Percentiles rank a stretch among this genome's conserved stretches.
These are phyloP conservation scores for Metroxylon sagu DNA, from an alignment of 176 grass and related monocot species.

Conservation along the genomic window DNA sequence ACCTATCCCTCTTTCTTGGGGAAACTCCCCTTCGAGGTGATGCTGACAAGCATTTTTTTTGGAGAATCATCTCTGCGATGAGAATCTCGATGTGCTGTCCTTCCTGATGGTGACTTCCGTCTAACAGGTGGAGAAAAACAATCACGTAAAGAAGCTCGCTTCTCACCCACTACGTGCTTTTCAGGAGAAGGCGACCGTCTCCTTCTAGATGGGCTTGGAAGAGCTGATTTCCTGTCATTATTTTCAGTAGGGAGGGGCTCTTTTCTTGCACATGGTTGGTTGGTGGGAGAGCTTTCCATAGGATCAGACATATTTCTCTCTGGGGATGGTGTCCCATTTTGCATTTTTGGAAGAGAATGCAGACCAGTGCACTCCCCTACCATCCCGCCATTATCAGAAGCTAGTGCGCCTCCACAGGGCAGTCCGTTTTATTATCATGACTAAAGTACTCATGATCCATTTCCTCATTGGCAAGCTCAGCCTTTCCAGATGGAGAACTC, in stretches of 20 bases:
- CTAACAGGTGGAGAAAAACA: constrained; percentile 38
- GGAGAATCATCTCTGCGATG: constrained; percentile 19
- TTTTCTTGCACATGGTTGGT: constrained; percentile 22
- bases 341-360: not conserved
- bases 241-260: constrained; percentile 19
- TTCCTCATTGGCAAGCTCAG: constrained; percentile 31
- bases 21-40: constrained; percentile 33
- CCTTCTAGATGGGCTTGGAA: constrained; percentile 31
- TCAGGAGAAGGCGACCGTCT: constrained; percentile 32
- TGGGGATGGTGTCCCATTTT: too few species aligned
- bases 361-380: constrained; percentile 18
- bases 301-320: too few species aligned
- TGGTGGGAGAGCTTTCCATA: constrained; percentile 4
- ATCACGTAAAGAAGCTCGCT: constrained; percentile 42
- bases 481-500: constrained; percentile 27
- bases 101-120: constrained; percentile 28
- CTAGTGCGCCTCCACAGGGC: constrained; percentile 23
- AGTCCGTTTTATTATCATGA: constrained; percentile 27
- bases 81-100: constrained; percentile 8
- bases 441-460: constrained; percentile 32
- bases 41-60: constrained; percentile 5
- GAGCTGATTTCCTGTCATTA: constrained; percentile 22
- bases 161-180: constrained; percentile 27
- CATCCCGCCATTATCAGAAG: constrained; percentile 22
- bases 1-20: constrained; percentile 40